Evolutionary conservation across 2,329 filamentous ascomycete species (phyloP), one percentile per base, ranked within the genome.

Genomic region (Biscogniauxia marginata): DNA sequence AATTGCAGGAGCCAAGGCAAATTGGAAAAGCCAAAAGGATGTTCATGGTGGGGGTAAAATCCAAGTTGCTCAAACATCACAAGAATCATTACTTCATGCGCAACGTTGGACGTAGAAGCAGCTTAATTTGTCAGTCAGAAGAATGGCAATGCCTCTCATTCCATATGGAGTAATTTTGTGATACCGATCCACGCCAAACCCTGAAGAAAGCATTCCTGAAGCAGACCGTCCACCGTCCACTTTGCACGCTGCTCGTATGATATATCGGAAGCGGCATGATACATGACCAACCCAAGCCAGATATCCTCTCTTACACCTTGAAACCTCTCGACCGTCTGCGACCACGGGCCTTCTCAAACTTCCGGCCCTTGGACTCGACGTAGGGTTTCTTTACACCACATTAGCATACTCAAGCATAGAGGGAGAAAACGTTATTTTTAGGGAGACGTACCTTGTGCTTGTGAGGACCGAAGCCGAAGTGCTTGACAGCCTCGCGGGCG

Each of bases 341-440:
- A 81, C 95, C 96, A 95, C 95, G 93, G 74, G 93, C 95, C 74
- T 87, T 86, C 89, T 99, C 96, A 85, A 99, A 99, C 86, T 99
- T 99, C 82, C 95, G 90, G 75, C 96, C 96, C 90, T 99, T 99
- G 85, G 91, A 96, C 81, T 91, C 86, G 74, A 99, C 86, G 72
- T 96, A 90, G 70, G 93, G 93, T 87, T 97, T 98, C 93, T 95
- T 67, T 60, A 71, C 44, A 61, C 58, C 46, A 53, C 49, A 65
- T 79, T 65, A 80, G 75, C 62, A 61, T 51, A 50, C 44, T 57
- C 21, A 13, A 5, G 0, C 7, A 0, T n/a, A n/a, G n/a, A n/a
- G n/a, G n/a, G 3, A 1, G 0, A 25, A 1, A 46, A 4, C 9
- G 13, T 9, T 6, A 25, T 3, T 4, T 4, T 6, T n/a, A 53